Conservation (phyloP, 1,284 basidiomycete species). For the Fomitopsis schrenkii region DNA sequence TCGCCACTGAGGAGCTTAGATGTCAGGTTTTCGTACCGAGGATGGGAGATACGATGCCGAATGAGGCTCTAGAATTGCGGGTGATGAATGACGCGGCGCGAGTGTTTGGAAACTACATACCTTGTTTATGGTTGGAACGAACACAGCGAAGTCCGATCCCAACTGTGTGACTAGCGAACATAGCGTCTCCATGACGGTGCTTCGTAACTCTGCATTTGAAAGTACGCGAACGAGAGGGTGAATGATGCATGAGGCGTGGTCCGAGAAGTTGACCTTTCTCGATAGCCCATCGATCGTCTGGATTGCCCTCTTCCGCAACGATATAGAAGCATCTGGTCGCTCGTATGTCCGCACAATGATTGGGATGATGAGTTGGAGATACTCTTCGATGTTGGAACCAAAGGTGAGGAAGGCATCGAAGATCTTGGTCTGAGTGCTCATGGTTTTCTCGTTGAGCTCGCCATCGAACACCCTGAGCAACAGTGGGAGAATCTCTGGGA, state of each 20-base stretch:
- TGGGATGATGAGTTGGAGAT: conserved; percentile 94
- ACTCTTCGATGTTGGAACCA: conserved; percentile 96
- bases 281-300: conserved; percentile 91
- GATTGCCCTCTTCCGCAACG: conserved; percentile 86
- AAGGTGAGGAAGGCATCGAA: conserved; percentile 95
- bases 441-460: conserved; percentile 76
- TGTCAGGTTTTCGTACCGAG: conserved; percentile 86
- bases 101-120: conserved; percentile 31
- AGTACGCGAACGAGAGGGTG: conserved; percentile 93
- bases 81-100: neutral
- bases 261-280: conserved; percentile 96
- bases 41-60: conserved; percentile 77
- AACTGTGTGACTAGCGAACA: conserved; percentile 92
- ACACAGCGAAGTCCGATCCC: conserved; percentile 95
- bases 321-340: conserved; percentile 69
- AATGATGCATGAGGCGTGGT: conserved; percentile 96
- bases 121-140: conserved; percentile 96
- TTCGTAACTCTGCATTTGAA: conserved; percentile 78
- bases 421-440: conserved; percentile 83
- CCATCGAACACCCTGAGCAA: conserved; percentile 91
- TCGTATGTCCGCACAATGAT: conserved; percentile 94
- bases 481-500: conserved; percentile 90
- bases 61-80: conserved; percentile 55
- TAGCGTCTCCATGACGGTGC: conserved; percentile 90
- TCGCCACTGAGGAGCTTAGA: conserved; percentile 91